Evolutionary conservation across 164 flowering plant genomes (phyloP).

Genomic region (Platanus orientalis): DNA sequence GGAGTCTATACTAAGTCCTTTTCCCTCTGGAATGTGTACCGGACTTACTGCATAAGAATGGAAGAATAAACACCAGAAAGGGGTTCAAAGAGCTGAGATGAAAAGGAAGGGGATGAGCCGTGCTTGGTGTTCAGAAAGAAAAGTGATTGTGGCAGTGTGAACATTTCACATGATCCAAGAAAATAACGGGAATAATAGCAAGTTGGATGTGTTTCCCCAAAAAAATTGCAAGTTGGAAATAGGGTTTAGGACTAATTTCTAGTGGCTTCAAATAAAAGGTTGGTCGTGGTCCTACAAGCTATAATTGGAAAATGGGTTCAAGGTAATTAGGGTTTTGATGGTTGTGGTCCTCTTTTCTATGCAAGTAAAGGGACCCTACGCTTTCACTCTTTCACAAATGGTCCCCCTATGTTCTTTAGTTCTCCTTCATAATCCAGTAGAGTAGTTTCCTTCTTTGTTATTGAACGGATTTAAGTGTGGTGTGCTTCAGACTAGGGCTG

Average conservation of each 20-base stretch:
- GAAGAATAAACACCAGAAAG: constrained; percentile 1
- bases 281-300: constrained; percentile 10
- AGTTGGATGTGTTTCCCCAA: not conserved
- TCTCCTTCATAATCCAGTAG: too few species aligned
- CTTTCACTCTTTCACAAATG: not conserved
- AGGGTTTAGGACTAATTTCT: constrained; percentile 1
- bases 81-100: constrained; percentile 7
- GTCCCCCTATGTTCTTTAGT: not conserved
- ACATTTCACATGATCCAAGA: constrained; percentile 11
- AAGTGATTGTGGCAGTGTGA: constrained; percentile 8
- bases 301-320: not conserved
- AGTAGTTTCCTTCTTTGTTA: too few species aligned
- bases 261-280: constrained; percentile 11
- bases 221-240: constrained; percentile 7
- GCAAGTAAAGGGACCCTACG: not conserved
- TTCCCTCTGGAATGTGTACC: not conserved
- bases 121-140: constrained; percentile 11
- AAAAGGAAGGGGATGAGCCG: constrained; percentile 5
- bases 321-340: too few species aligned
- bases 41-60: not conserved
- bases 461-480: too few species aligned
- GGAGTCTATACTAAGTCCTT: not conserved
- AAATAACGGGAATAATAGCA: not conserved
- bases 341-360: not conserved
- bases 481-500: too few species aligned